A percentile compares a stretch with the other conserved stretches of the same genome.
Conservation (phyloP, 148 eudicot species). For the Dianthus caryophyllus region DNA sequence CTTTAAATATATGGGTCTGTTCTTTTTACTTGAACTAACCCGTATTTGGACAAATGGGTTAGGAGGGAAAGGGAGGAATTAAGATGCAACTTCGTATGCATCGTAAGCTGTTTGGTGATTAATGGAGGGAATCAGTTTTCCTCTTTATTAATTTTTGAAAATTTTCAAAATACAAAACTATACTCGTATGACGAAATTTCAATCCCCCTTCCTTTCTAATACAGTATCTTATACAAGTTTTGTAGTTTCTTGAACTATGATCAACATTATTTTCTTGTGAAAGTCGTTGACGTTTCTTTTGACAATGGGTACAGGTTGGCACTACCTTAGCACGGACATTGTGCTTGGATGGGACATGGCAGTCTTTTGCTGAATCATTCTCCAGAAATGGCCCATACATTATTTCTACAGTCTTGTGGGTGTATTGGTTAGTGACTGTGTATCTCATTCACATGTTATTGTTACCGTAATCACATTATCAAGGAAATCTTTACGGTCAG, state of each 20-base stretch:
- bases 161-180: too few relatives aligned
- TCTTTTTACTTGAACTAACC: conserved; percentile 38
- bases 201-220: not conserved
- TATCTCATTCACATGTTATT: not conserved
- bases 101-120: too few relatives aligned
- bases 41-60: not conserved
- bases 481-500: not conserved
- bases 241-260: not conserved
- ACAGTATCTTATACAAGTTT: not conserved
- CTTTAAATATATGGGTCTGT: conserved; percentile 98
- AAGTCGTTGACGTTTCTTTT: conserved; percentile 9
- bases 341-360: conserved; percentile 85
- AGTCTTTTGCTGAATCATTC: conserved; percentile 71
- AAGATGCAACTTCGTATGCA: too few relatives aligned
- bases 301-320: conserved; percentile 66
- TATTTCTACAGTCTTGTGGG: conserved; percentile 78
- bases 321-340: conserved; percentile 61
- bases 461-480: not conserved
- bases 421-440: conserved; percentile 66
- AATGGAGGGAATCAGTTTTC: too few relatives aligned
- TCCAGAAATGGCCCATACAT: conserved; percentile 74
- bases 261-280: conserved; percentile 3
- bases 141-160: too few relatives aligned
- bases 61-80: not conserved
- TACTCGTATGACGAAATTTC: too few relatives aligned